A percentile compares a stretch with the other conserved stretches of the same genome.
Conservation (phyloP, 2,329 filamentous ascomycete species). For the Claviceps digitariae region DNA sequence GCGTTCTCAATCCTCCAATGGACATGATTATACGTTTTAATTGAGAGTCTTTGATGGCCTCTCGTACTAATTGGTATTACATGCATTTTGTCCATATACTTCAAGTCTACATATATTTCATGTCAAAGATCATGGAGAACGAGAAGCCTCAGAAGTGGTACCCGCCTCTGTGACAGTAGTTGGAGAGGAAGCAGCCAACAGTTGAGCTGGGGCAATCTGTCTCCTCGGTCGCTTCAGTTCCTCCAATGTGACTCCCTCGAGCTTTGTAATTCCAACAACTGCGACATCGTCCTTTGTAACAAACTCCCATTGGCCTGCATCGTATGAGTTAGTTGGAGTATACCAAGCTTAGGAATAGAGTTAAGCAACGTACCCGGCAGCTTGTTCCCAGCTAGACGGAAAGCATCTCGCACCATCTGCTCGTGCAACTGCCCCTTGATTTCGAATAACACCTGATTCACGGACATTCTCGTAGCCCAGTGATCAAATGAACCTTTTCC, state of each 20-base stretch:
- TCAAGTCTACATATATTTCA: not conserved
- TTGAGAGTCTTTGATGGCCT: not conserved
- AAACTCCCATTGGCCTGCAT: conserved; percentile 70
- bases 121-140: conserved; percentile 11
- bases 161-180: conserved; percentile 20
- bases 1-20: not conserved
- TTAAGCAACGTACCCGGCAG: conserved; percentile 56
- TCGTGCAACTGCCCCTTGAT: conserved; percentile 87
- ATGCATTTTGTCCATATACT: not conserved
- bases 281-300: conserved; percentile 84
- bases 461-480: conserved; percentile 81
- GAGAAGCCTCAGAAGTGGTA: conserved; percentile 20
- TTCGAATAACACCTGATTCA: conserved; percentile 88
- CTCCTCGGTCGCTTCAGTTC: conserved; percentile 70
- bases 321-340: conserved; percentile 13
- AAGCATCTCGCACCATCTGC: conserved; percentile 84
- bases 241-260: conserved; percentile 72
- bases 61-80: not conserved
- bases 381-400: conserved; percentile 88
- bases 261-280: conserved; percentile 83
- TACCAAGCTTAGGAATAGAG: no score
- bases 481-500: conserved; percentile 96
- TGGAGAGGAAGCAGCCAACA: conserved; percentile 20
- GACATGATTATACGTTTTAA: not conserved
- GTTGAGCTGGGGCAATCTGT: conserved; percentile 37